These are phyloP conservation scores for Primulina eburnea DNA, from an alignment of 257 asterid genomes.

Conservation along the genomic window DNA sequence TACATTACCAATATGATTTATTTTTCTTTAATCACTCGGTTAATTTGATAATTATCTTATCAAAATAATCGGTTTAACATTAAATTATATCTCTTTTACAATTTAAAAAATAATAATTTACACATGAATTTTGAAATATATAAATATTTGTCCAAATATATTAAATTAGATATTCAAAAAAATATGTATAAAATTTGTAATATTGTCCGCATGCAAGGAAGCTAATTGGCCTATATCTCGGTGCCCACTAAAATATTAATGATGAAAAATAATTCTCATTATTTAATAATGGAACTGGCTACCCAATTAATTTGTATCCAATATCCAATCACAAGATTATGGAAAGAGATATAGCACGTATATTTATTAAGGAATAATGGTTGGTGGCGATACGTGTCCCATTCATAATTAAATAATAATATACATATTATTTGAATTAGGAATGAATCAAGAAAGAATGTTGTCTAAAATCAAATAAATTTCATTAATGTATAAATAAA, in stretches of 20 bases:
- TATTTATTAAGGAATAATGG: background rate
- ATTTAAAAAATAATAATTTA: too few species aligned
- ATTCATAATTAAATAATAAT: background rate
- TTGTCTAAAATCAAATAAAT: too few species aligned
- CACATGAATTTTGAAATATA: background rate
- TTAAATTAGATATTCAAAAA: too few species aligned
- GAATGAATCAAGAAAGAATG: background rate
- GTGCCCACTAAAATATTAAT: background rate
- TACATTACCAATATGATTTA: too few species aligned
- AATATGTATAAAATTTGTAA: too few species aligned
- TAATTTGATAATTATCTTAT: too few species aligned
- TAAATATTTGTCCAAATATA: background rate
- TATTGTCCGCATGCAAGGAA: too few species aligned
- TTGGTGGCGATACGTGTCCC: background rate
- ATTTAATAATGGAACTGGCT: background rate
- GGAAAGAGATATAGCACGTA: background rate
- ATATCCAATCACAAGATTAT: background rate
- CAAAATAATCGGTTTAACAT: too few species aligned
- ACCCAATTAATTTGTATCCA: background rate
- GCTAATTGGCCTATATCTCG: background rate
- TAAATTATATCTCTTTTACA: too few species aligned
- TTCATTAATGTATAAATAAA: background rate
- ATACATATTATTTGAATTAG: background rate
- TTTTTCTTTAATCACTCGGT: too few species aligned
- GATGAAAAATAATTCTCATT: background rate